Evolutionary conservation across 495 filamentous ascomycete species (phyloP).

Genomic region (Xeromyces bisporus): DNA sequence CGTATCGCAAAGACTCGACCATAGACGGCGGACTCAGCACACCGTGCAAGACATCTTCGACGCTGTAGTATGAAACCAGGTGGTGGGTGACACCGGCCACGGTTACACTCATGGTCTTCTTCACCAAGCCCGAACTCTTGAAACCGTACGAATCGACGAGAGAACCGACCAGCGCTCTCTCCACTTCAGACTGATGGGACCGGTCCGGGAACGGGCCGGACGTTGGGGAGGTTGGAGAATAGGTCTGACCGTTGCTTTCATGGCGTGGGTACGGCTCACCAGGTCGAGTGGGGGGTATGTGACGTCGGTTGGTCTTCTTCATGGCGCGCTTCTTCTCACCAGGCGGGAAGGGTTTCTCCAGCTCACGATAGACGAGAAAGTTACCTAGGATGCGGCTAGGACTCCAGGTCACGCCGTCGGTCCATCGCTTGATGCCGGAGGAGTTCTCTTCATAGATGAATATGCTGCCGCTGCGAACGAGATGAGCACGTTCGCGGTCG

Average conservation of each 20-base stretch:
- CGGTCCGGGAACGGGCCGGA: slow-evolving; percentile 21
- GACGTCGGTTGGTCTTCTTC: slow-evolving; percentile 43
- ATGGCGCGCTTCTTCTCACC: slow-evolving; percentile 81
- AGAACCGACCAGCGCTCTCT: slow-evolving; percentile 62
- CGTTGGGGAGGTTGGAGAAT: slow-evolving; percentile 25
- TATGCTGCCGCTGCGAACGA: slow-evolving; percentile 69
- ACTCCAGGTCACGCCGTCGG: slow-evolving; percentile 78
- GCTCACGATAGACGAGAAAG: slow-evolving; percentile 77
- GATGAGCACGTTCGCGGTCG: slow-evolving; percentile 54
- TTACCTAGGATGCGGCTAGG: slow-evolving; percentile 79
- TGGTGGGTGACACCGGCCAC: slow-evolving; percentile 56
- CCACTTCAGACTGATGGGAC: slow-evolving; percentile 33
- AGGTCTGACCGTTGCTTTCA: slow-evolving; percentile 23
- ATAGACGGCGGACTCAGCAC: slow-evolving; percentile 44
- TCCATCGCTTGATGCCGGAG: slow-evolving; percentile 88
- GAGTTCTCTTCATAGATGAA: slow-evolving; percentile 84
- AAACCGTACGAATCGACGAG: slow-evolving; percentile 77
- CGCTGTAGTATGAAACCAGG: slow-evolving; percentile 74
- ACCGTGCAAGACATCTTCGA: slow-evolving; percentile 52
- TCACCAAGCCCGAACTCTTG: slow-evolving; percentile 67
- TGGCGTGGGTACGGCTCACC: slow-evolving; percentile 38
- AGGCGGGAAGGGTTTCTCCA: slow-evolving; percentile 63
- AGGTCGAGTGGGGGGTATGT: slow-evolving; percentile 20
- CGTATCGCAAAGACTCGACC: slow-evolving; percentile 34
- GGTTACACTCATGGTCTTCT: slow-evolving; percentile 78